Conservation (phyloP, 352 stramenopile species). For the Phytophthora melonis region DNA sequence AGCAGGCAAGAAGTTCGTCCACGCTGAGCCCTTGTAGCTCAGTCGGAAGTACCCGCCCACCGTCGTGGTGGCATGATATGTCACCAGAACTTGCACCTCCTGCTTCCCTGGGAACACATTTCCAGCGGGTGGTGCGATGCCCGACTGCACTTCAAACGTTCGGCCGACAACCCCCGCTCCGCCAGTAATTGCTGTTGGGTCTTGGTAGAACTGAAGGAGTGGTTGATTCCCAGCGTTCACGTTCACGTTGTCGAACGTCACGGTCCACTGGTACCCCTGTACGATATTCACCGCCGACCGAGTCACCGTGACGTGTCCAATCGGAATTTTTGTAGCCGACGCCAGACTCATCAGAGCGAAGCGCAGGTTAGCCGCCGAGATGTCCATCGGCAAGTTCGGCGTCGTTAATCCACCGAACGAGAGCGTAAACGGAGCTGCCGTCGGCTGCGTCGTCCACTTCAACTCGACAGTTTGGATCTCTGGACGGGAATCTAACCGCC, state of each 20-base stretch:
- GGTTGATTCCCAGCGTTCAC: constrained; percentile 63
- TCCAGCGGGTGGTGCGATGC: constrained; percentile 45
- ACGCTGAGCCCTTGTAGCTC: constrained; percentile 79
- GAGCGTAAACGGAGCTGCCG: constrained; percentile 61
- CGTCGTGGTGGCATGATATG: constrained; percentile 46
- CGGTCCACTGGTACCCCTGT: constrained; percentile 78
- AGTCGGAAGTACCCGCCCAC: constrained; percentile 78
- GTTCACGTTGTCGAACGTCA: constrained; percentile 68
- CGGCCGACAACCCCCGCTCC: constrained; percentile 46
- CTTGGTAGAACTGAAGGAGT: constrained; percentile 60
- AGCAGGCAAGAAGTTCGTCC: constrained; percentile 72
- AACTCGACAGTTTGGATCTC: constrained; percentile 91
- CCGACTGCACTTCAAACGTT: constrained; percentile 61
- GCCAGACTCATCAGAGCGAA: constrained; percentile 92
- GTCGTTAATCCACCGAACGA: constrained; percentile 78
- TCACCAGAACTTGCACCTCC: constrained; percentile 82
- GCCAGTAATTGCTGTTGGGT: constrained; percentile 37
- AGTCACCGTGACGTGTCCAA: constrained; percentile 67
- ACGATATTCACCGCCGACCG: constrained; percentile 62
- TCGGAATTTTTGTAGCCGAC: constrained; percentile 18
- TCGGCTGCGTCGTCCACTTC: constrained; percentile 76
- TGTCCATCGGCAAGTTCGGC: constrained; percentile 75
- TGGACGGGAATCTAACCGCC: constrained; percentile 50
- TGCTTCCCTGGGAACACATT: constrained; percentile 60
- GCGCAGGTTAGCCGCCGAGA: constrained; percentile 81